Evolutionary conservation across 2,329 filamentous ascomycete species (phyloP), one percentile per base, ranked within the genome.

Genomic region (Plectosphaerella cucumerina): DNA sequence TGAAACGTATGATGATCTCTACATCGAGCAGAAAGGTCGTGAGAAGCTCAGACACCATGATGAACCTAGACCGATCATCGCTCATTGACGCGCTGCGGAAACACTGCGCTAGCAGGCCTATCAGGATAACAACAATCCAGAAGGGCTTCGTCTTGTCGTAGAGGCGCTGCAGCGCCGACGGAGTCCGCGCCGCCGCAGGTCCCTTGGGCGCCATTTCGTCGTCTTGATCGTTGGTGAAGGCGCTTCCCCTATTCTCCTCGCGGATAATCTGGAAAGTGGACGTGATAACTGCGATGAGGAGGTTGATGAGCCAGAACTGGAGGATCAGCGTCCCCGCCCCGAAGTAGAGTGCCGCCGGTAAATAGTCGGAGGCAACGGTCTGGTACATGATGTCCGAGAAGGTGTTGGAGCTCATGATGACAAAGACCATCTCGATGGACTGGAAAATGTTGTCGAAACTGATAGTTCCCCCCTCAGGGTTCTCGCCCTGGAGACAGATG

Each of bases 191-290:
- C 68, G 39, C 20, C 22, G 23, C 26, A 14, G 44, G 23, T 44
- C 53, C 63, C 35, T 43, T 35, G 31, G 59, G 60, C 47, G 66
- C 62, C 14, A 67, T 51, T 2, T 69, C 59, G 5, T 67, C 69
- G 55, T 80, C 80, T 37, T 89, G 80, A 51, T 90, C 82, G 12
- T 84, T 84, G 5, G 91, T 92, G 67, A 99, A 99, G 3, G 95
- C 94, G 71, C 92, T 97, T 31, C 87, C 85, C 68, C 88, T 92
- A 70, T 90, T 96, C 66, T 99, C 94, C 72, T 99, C 95, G 56
- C 94, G 84, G 60, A 99, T 99, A 58, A 99, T 89, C 66, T 99
- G 94, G 63, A 99, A 99, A 1, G 93, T 97, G 5, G 94, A 96
- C 0, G 94, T 99, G 65, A 99, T 99, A 61, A 99, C 94, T 3